Evolutionary conservation across 2,329 filamentous ascomycete genomes (phyloP).

Genomic region (Fusarium burgessii): DNA sequence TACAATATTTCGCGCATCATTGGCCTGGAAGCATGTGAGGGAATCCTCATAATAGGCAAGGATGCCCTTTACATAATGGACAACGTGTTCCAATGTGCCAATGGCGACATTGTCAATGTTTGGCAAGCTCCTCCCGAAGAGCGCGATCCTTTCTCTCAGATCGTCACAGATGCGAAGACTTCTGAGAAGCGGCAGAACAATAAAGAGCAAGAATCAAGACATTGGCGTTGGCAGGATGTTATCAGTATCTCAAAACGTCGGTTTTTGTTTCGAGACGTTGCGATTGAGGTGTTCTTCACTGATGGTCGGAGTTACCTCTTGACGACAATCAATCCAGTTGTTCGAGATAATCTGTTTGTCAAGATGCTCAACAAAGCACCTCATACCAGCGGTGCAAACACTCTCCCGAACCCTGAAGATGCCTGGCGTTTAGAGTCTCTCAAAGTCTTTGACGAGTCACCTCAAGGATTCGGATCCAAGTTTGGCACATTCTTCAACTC

Average conservation of each 20-base stretch:
- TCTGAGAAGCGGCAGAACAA: constrained; percentile 70
- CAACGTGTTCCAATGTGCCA: constrained; percentile 93
- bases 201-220: constrained; percentile 82
- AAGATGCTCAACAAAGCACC: constrained; percentile 84
- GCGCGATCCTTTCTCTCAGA: constrained; percentile 93
- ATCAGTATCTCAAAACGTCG: constrained; percentile 96
- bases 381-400: constrained; percentile 77
- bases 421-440: constrained; percentile 92
- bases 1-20: constrained; percentile 96
- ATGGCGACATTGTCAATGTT: constrained; percentile 96
- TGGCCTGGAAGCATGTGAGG: constrained; percentile 92
- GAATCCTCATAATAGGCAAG: constrained; percentile 92
- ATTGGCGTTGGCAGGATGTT: constrained; percentile 95
- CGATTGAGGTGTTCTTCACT: constrained; percentile 96
- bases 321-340: constrained; percentile 79
- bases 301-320: constrained; percentile 95
- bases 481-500: constrained; percentile 94
- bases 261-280: constrained; percentile 95
- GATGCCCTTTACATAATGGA: constrained; percentile 94
- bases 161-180: constrained; percentile 78
- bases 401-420: constrained; percentile 83
- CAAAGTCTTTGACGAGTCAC: constrained; percentile 71
- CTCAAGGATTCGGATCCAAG: constrained; percentile 80
- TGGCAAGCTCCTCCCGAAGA: constrained; percentile 94
- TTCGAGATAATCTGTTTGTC: constrained; percentile 83